A percentile compares a stretch with the other conserved stretches of the same genome.
Conservation (phyloP, 306 rosid species). For the Prunus mira region DNA sequence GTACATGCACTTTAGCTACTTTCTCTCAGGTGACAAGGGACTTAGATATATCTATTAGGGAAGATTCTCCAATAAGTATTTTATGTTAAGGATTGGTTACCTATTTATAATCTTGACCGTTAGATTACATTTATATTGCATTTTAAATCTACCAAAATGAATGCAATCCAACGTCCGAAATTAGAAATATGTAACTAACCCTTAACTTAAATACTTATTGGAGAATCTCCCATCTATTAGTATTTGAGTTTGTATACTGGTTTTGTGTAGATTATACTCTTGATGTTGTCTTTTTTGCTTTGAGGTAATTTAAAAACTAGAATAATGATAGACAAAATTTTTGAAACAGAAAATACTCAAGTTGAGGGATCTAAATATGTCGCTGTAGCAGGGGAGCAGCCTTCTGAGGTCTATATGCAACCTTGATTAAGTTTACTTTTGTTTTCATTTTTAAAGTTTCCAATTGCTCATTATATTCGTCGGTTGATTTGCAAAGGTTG, state of each 20-base stretch:
- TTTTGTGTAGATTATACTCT: constrained; percentile 17
- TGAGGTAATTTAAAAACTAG: background rate
- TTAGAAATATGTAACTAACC: too few species aligned
- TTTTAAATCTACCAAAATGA: too few species aligned
- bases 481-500: constrained; percentile 58
- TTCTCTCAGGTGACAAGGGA: background rate
- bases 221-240: background rate
- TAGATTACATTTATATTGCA: too few species aligned
- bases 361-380: constrained; percentile 52
- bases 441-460: background rate
- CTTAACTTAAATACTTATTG: too few species aligned
- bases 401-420: constrained; percentile 58
- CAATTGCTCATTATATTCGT: constrained; percentile 21
- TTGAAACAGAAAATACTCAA: constrained; percentile 27
- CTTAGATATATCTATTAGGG: background rate
- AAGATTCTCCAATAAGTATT: too few species aligned
- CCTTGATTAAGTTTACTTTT: constrained; percentile 11
- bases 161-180: too few species aligned
- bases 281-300: constrained; percentile 9
- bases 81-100: too few species aligned
- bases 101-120: too few species aligned
- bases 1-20: background rate
- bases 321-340: constrained; percentile 21
- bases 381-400: constrained; percentile 75
- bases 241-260: constrained; percentile 3